A percentile compares a stretch with the other conserved stretches of the same genome.
These are phyloP conservation scores for Ustilago trichophora DNA, from an alignment of 1,284 basidiomycete species.

Conservation along the genomic window DNA sequence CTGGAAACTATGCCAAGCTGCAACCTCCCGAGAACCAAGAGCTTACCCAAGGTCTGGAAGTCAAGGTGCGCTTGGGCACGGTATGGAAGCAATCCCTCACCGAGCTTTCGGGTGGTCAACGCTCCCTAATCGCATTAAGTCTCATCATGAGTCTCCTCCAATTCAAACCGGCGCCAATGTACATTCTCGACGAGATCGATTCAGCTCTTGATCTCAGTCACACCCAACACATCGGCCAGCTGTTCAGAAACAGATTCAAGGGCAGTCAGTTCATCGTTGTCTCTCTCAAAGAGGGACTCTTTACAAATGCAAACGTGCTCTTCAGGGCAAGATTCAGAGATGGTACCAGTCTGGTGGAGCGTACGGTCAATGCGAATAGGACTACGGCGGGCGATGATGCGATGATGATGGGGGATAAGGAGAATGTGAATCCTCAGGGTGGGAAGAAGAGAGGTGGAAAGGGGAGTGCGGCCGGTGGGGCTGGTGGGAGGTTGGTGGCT, in stretches of 20 bases:
- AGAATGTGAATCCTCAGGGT: slow-evolving; percentile 15
- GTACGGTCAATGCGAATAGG: slow-evolving; percentile 47
- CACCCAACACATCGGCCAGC: slow-evolving; percentile 92
- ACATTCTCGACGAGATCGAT: slow-evolving; percentile 98
- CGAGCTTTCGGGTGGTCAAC: slow-evolving; percentile 94
- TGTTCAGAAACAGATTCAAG: slow-evolving; percentile 96
- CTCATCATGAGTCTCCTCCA: slow-evolving; percentile 97
- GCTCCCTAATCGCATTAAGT: slow-evolving; percentile 93
- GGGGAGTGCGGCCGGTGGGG: not conserved
- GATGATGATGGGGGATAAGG: slow-evolving; percentile 38
- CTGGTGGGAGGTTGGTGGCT: slow-evolving; percentile 15
- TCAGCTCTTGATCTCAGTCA: slow-evolving; percentile 94
- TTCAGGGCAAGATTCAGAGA: slow-evolving; percentile 92
- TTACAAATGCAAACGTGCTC: slow-evolving; percentile 96
- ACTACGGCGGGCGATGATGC: slow-evolving; percentile 26
- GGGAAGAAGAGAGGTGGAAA: slow-evolving; percentile 15
- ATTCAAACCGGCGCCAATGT: slow-evolving; percentile 99
- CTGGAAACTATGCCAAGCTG: slow-evolving; percentile 95
- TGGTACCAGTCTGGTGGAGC: slow-evolving; percentile 87
- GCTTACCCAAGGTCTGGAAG: slow-evolving; percentile 92
- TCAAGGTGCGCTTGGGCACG: slow-evolving; percentile 90
- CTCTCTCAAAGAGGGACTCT: slow-evolving; percentile 89
- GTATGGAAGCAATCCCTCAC: slow-evolving; percentile 99
- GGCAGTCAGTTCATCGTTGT: slow-evolving; percentile 98
- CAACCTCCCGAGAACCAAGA: slow-evolving; percentile 93